Conservation (phyloP, 352 stramenopile genomes). For the Pythium apleroticum region DNA sequence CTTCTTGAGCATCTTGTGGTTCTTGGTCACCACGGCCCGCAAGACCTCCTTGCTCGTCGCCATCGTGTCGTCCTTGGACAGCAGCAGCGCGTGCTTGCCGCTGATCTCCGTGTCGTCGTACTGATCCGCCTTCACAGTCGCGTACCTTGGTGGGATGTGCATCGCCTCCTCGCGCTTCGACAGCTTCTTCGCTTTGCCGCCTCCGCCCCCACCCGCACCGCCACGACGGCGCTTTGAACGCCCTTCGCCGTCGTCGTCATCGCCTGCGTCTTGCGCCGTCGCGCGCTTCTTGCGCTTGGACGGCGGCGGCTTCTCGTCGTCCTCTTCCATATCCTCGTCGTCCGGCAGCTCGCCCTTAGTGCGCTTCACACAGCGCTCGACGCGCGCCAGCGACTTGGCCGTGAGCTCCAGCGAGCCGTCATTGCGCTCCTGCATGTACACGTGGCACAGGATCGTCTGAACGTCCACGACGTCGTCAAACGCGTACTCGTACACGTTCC, state of each 20-base stretch:
- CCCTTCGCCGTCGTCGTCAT: slow-evolving; percentile 23
- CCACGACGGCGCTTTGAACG: slow-evolving; percentile 8
- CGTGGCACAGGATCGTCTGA: slow-evolving; percentile 70
- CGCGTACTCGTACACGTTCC: slow-evolving; percentile 44
- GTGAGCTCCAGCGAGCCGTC: slow-evolving; percentile 53
- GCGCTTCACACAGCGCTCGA: slow-evolving; percentile 44
- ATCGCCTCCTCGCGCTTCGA: slow-evolving; percentile 40
- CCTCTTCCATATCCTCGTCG: slow-evolving; percentile 37
- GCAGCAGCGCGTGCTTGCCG: slow-evolving; percentile 41
- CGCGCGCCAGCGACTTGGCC: slow-evolving; percentile 54
- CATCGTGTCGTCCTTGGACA: slow-evolving; percentile 48
- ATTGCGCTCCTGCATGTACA: slow-evolving; percentile 50
- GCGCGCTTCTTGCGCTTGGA: slow-evolving; percentile 30
- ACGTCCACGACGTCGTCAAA: slow-evolving; percentile 68
- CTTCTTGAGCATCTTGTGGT: slow-evolving; percentile 70
- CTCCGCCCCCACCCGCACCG: slow-evolving; percentile 13
- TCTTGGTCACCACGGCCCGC: slow-evolving; percentile 64
- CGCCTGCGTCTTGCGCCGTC: slow-evolving; percentile 6
- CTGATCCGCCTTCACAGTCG: slow-evolving; percentile 43
- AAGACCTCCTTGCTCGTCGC: slow-evolving; percentile 64
- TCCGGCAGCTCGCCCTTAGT: slow-evolving; percentile 33
- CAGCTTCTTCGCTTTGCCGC: slow-evolving; percentile 35
- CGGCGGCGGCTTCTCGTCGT: slow-evolving; percentile 59
- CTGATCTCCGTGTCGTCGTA: slow-evolving; percentile 62
- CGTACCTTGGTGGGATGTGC: slow-evolving; percentile 53